phyloP scores from a whole-genome alignment of 2,329 filamentous ascomycete species.

The Botrytis byssoidea region DNA sequence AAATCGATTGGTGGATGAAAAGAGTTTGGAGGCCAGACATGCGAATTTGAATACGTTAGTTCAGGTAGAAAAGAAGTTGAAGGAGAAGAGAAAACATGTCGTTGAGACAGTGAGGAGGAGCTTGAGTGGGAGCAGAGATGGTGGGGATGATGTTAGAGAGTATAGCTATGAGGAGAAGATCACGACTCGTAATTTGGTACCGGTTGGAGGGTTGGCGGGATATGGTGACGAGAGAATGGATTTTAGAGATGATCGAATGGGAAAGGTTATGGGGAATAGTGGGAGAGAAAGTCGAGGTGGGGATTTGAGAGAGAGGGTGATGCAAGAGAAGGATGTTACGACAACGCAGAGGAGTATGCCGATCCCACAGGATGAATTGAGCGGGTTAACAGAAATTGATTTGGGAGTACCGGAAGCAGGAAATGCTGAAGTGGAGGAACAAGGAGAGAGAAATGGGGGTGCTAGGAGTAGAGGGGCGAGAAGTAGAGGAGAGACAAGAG shows the following conservation, averaged over 20 bases:
- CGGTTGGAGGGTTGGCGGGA: constrained; percentile 24
- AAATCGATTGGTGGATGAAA: constrained; percentile 55
- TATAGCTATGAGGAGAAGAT: constrained; percentile 23
- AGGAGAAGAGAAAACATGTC: constrained; percentile 30
- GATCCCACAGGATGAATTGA: constrained; percentile 27
- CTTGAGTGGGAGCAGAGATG: constrained; percentile 27
- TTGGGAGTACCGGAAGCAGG: constrained; percentile 25
- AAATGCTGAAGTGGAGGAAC: constrained; percentile 13
- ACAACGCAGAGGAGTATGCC: constrained; percentile 22
- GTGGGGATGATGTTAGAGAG: constrained; percentile 23
- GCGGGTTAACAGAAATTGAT: constrained; percentile 30
- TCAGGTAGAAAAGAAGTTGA: constrained; percentile 29
- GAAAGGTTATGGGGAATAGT: neutral
- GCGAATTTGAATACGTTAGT: constrained; percentile 35
- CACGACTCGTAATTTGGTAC: constrained; percentile 23
- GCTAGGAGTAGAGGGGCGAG: neutral
- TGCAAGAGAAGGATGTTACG: neutral
- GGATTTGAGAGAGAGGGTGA: neutral
- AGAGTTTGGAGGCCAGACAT: constrained; percentile 36
- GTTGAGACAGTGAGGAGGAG: constrained; percentile 27
- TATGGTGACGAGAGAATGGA: constrained; percentile 21
- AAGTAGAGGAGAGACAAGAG: neutral
- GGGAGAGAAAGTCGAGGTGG: neutral
- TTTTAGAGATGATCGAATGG: constrained; percentile 2
- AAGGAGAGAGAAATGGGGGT: neutral